These are phyloP conservation scores for Taxillus chinensis DNA, from an alignment of 164 flowering plant species.

Conservation along the genomic window DNA sequence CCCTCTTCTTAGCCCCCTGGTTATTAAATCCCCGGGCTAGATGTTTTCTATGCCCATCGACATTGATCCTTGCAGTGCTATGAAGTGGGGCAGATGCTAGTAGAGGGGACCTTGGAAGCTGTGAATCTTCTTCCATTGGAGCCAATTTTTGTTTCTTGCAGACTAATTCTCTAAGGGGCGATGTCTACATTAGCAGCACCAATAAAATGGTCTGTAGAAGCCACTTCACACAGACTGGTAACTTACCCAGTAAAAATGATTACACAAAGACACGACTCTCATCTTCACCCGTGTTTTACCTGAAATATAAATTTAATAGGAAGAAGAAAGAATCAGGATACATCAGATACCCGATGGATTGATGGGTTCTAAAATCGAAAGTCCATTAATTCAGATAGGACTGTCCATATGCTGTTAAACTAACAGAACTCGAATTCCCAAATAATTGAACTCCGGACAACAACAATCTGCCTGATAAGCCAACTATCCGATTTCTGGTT, in stretches of 20 bases:
- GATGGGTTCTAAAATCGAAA: too few relatives aligned
- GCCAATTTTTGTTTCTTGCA: conserved; percentile 1
- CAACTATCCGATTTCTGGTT: too few relatives aligned
- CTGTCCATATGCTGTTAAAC: too few relatives aligned
- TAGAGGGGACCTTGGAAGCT: conserved; percentile 7
- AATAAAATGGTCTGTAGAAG: background rate
- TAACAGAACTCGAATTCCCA: too few relatives aligned
- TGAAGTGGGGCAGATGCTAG: conserved; percentile 17
- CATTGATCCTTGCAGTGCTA: conserved; percentile 15
- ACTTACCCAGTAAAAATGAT: background rate
- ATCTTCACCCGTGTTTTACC: background rate
- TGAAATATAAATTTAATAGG: background rate
- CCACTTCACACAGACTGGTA: background rate
- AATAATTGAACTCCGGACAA: too few relatives aligned
- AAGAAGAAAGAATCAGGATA: background rate
- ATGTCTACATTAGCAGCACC: background rate
- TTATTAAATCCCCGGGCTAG: conserved; percentile 23
- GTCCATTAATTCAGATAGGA: too few relatives aligned
- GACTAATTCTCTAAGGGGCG: background rate
- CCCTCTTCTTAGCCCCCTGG: conserved; percentile 61
- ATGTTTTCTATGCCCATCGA: conserved; percentile 18
- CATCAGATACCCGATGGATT: background rate
- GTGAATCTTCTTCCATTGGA: conserved; percentile 29
- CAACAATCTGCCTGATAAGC: too few relatives aligned
- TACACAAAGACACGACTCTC: background rate